phyloP scores from a whole-genome alignment of 2,329 filamentous ascomycete species.

The Raffaelea albimanens region DNA sequence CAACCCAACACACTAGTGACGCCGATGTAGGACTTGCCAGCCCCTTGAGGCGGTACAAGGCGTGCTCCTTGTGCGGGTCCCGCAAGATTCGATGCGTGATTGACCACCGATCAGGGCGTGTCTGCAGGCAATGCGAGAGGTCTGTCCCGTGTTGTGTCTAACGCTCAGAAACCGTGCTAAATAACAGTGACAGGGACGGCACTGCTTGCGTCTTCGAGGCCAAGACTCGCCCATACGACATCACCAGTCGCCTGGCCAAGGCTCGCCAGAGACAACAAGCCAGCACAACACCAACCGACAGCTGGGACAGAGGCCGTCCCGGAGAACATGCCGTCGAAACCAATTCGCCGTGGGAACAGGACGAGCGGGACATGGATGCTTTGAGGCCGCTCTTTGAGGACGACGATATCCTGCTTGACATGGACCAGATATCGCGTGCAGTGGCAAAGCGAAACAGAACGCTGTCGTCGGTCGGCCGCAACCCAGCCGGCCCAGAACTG shows the following conservation, averaged over 20 bases:
- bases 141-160: not conserved
- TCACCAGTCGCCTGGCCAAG: not conserved
- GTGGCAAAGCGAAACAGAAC: not conserved
- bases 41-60: not conserved
- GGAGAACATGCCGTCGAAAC: no score
- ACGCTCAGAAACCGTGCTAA: no score
- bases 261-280: not conserved
- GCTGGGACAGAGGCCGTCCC: no score
- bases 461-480: not conserved
- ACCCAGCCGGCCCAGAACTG: not conserved
- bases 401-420: not conserved
- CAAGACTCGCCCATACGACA: not conserved
- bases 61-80: not conserved
- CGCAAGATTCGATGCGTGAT: not conserved
- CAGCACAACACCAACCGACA: no score
- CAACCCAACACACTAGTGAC: not conserved
- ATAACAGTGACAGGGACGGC: not conserved
- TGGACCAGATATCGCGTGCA: not conserved
- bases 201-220: not conserved
- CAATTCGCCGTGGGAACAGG: no score
- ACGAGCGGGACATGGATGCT: not conserved
- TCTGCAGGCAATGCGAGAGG: not conserved
- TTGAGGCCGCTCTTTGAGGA: not conserved
- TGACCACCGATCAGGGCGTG: not conserved
- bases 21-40: not conserved